These are phyloP conservation scores for Fusarium clavum DNA, from an alignment of 2,329 filamentous ascomycete genomes.

Conservation along the genomic window DNA sequence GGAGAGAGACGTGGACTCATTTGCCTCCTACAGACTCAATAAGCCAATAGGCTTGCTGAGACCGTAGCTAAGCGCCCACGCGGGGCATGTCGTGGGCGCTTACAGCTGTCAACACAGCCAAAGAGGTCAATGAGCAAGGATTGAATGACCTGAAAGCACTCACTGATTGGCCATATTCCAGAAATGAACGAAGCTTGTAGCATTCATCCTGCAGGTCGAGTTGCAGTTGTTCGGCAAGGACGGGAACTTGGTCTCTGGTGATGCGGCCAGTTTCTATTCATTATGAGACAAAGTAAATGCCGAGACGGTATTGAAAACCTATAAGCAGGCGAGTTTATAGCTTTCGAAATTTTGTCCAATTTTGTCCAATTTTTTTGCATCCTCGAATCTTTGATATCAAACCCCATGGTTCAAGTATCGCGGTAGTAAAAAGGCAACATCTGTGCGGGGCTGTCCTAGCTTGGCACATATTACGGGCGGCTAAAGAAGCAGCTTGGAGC, in stretches of 20 bases:
- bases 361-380: background rate
- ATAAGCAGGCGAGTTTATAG: background rate
- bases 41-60: conserved; percentile 27
- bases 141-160: conserved; percentile 13
- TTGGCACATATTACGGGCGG: conserved; percentile 38
- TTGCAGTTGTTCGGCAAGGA: conserved; percentile 9
- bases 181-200: conserved; percentile 3
- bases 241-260: conserved; percentile 27
- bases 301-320: background rate
- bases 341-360: background rate
- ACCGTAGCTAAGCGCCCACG: conserved; percentile 26
- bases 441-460: conserved; percentile 34
- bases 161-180: conserved; percentile 25
- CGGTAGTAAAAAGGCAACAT: conserved; percentile 17
- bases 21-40: conserved; percentile 8
- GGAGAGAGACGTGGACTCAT: conserved; percentile 19
- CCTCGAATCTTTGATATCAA: background rate
- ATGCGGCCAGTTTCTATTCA: conserved; percentile 11
- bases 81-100: conserved; percentile 19
- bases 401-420: conserved; percentile 13
- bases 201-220: background rate
- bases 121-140: conserved; percentile 5
- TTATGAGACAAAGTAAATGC: conserved; percentile 6
- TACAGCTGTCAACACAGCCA: conserved; percentile 24
- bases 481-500: conserved; percentile 31